Evolutionary conservation across 1,139 yeast species (phyloP).

Genomic region (Diutina pseudorugosa): DNA sequence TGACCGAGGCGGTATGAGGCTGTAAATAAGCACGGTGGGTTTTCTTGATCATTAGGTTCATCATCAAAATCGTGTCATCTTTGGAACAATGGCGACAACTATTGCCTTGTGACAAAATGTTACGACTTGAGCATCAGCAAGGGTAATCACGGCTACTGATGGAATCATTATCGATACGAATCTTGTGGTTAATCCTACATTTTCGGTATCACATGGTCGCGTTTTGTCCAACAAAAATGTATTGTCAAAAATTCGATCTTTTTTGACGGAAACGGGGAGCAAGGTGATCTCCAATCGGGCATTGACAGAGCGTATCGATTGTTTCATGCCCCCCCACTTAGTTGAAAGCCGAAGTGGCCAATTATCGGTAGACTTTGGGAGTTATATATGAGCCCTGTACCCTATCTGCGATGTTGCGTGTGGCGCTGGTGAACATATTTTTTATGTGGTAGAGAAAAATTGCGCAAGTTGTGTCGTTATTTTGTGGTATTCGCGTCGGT

Average conservation of each 20-base stretch:
- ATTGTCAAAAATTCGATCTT: no score
- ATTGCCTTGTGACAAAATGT: not conserved
- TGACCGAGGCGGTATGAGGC: not conserved
- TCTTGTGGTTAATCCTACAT: not conserved
- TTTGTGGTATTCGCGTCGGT: not conserved
- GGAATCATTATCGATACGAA: not conserved
- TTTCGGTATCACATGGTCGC: not conserved
- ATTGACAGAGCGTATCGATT: no score
- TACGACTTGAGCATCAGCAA: not conserved
- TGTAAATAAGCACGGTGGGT: not conserved
- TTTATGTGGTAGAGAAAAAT: not conserved
- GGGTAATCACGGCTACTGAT: not conserved
- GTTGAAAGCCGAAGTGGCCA: not conserved
- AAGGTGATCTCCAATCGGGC: no score
- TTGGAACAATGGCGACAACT: not conserved
- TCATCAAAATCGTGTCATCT: not conserved
- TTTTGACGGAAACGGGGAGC: no score
- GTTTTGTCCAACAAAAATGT: no score
- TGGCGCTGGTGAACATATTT: not conserved
- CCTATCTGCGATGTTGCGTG: not conserved
- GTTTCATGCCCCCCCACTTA: no score
- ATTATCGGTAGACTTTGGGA: not conserved
- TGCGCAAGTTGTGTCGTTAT: not conserved
- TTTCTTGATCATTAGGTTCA: not conserved
- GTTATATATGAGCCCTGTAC: not conserved